These are phyloP conservation scores for Candida ulmi DNA, from an alignment of 805 yeast species.

Conservation along the genomic window DNA sequence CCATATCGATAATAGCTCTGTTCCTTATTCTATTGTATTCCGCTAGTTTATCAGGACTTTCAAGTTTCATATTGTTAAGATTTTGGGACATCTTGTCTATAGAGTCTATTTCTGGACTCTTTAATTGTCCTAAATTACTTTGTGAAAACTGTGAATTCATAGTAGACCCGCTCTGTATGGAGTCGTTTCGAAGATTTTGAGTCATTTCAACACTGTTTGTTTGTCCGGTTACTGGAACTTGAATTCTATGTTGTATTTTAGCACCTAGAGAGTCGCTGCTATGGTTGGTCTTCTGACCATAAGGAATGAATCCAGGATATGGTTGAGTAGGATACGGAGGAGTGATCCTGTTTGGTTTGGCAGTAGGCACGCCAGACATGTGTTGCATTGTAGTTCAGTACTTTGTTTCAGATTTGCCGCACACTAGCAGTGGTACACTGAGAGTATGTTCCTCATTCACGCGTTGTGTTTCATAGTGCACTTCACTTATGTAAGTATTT, in stretches of 20 bases:
- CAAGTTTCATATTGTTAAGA: background rate
- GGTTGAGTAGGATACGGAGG: background rate
- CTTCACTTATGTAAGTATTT: no score
- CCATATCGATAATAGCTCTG: constrained; percentile 29
- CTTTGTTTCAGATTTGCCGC: background rate
- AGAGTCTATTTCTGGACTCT: background rate
- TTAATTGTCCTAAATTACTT: background rate
- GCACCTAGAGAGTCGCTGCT: background rate
- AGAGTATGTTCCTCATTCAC: no score
- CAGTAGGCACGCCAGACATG: background rate
- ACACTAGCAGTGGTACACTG: no score
- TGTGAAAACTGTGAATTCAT: background rate
- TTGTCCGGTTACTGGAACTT: background rate
- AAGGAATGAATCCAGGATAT: background rate
- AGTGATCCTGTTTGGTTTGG: background rate
- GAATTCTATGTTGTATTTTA: background rate
- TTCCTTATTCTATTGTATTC: constrained; percentile 27
- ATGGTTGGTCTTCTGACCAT: background rate
- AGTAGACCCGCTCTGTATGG: background rate
- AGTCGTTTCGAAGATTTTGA: background rate
- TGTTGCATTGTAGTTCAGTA: background rate
- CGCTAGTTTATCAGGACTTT: constrained; percentile 21
- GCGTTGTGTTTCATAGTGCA: no score
- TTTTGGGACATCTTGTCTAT: background rate
- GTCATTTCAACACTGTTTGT: background rate